Evolutionary conservation across 768 basidiomycete genomes (phyloP), one percentile per base, ranked within the genome.

Genomic region (Mycena filopes): DNA sequence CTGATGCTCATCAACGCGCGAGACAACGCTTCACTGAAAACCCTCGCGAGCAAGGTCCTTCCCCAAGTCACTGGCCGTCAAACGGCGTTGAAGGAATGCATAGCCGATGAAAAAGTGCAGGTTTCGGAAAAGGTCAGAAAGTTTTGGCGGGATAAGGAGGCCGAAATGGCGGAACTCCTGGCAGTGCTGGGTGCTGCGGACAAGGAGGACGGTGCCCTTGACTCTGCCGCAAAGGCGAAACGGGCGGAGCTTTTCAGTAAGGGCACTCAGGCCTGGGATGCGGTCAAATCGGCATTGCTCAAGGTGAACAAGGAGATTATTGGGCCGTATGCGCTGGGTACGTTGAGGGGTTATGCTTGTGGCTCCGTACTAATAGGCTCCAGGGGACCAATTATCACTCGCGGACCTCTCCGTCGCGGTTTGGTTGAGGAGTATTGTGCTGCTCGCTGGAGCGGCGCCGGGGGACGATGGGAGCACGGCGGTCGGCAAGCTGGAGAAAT

Each of bases 321-420:
- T 26, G 89, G 89, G 2, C 90, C 90, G 6, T 91, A 82, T 72
- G 75, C 81, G 15, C 84, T 91, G 25, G 92, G 91, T 91, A 72
- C 54, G 84, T 73, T 43, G 40, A 46, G 12, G 12, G 21, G 46
- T 11, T n/a, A 18, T n/a, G 15, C 20, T 23, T 49, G 29, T n/a
- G n/a, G n/a, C n/a, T n/a, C n/a, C n/a, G n/a, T 9, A 20, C 18
- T 13, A 47, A 62, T 18, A 46, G 46, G 2, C 64, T 13, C 11
- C 68, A 92, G 94, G 94, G 20, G 94, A 96, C 71, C 93, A 96
- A 67, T 75, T 94, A 70, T 93, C 90, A 8, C 78, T 94, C 49
- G 92, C 90, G 16, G 95, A 96, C 73, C 78, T 95, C 59, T 94
- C 95, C 72, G 83, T 95, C 21, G 88, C 87, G 11, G 88, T 87